A percentile compares a stretch with the other conserved stretches of the same genome.
Conservation (phyloP, 139 green algal species). For the Tetradesmus lagerheimii region DNA sequence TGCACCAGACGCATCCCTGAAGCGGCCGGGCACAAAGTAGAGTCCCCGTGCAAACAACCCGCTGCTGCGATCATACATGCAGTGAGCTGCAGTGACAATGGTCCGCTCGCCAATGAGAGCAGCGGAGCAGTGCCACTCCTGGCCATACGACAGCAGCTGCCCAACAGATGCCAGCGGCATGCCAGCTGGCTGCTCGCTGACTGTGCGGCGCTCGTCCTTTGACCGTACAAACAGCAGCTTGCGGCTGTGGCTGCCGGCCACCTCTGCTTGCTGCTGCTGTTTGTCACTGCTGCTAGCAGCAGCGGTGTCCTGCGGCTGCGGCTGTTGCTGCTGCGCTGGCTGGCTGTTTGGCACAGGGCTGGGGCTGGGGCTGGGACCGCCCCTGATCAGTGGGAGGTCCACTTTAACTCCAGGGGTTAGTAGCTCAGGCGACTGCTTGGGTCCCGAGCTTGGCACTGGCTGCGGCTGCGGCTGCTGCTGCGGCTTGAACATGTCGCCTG, state of each 20-base stretch:
- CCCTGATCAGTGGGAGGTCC: background rate
- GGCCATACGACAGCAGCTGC: conserved; percentile 19
- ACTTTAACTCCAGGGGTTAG: background rate
- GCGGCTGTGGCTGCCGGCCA: background rate
- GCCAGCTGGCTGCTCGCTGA: background rate
- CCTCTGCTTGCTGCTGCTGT: background rate
- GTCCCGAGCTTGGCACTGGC: background rate
- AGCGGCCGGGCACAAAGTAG: conserved; percentile 36
- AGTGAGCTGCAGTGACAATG: conserved; percentile 29
- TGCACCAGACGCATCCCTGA: background rate
- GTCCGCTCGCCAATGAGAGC: conserved; percentile 19
- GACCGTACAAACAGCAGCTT: background rate
- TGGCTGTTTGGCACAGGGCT: background rate
- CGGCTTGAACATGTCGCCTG: background rate
- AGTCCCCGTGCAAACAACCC: conserved; percentile 9
- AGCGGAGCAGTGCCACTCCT: conserved; percentile 34
- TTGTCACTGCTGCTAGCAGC: background rate
- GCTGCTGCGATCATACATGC: conserved; percentile 10
- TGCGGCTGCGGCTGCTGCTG: conserved; percentile 5
- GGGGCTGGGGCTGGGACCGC: background rate
- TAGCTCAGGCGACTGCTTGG: background rate
- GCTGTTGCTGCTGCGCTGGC: background rate
- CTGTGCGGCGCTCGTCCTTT: conserved; percentile 6
- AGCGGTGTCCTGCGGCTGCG: no score
- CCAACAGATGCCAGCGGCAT: conserved; percentile 17